A percentile compares a stretch with the other conserved stretches of the same genome.
phyloP scores from a whole-genome alignment of 306 rosid genomes.

The Quercus parvula region DNA sequence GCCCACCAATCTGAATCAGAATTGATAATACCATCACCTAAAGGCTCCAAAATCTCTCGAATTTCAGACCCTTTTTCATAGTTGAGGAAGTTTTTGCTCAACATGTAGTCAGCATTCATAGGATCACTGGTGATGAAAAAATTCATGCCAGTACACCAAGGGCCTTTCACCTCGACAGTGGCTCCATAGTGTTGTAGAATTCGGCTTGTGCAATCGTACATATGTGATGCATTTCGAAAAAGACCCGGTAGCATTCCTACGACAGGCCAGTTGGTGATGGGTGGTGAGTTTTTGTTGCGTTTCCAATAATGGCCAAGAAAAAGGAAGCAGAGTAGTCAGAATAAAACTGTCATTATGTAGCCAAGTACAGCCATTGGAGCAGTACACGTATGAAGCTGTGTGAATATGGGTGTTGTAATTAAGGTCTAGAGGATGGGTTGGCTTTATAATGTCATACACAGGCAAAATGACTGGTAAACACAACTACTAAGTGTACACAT shows the following conservation, averaged over 20 bases:
- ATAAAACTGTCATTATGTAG: background rate
- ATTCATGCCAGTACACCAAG: constrained; percentile 13
- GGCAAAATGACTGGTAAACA: too few species aligned
- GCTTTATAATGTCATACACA: too few species aligned
- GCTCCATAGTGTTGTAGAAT: background rate
- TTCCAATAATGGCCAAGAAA: constrained; percentile 5
- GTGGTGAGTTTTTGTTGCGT: background rate
- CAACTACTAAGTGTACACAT: too few species aligned
- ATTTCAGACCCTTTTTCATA: constrained; percentile 32
- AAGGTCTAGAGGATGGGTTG: too few species aligned
- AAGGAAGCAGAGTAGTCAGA: background rate
- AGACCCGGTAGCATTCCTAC: constrained; percentile 16
- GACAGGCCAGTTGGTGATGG: background rate
- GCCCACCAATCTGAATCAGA: constrained; percentile 26
- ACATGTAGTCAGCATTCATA: constrained; percentile 20
- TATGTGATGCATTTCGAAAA: background rate
- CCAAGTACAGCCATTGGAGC: constrained; percentile 1
- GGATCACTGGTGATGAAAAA: constrained; percentile 29
- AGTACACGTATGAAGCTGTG: too few species aligned
- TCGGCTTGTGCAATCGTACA: background rate
- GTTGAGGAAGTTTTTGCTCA: constrained; percentile 13
- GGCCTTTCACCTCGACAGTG: constrained; percentile 16
- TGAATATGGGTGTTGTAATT: too few species aligned
- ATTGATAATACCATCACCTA: constrained; percentile 35
- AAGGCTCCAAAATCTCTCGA: constrained; percentile 21